Base-by-base conservation (phyloP, 163 green algal species). In the Scenedesmus sp. region DNA sequence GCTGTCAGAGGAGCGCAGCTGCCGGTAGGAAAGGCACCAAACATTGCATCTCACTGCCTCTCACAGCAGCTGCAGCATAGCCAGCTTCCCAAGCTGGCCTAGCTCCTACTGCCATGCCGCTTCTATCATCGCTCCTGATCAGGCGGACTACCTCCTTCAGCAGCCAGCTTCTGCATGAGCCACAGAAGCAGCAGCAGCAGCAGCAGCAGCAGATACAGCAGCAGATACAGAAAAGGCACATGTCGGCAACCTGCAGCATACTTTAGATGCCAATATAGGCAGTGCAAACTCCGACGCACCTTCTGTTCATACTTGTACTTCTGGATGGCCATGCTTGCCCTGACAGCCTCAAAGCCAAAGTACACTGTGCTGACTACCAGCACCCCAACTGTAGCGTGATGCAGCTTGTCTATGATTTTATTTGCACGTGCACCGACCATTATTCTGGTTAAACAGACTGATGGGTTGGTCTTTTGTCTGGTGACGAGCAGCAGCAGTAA, bases 321-420 rank as follows among this genome's bases (percentile, higher is more conserved):
- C 81, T 90, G 83, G 78, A 92, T 89, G 40, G 51, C 40, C 70
- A 40, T 82, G 20, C 49, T 83, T 26, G 89, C 89, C 5, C 89
- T 65, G 2, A 90, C 22, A 37, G 59, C 61, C 72, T 92, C 89
- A 43, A 92, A 26, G n/a, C 76, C 53, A 61, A 92, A 92, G 89
- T 92, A 92, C 24, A 84, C 80, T 33, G 89, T 89, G 83, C 83
- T 87, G 15, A 87, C 72, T 22, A 87, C 78, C 18, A 92, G 83
- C n/a, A 90, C 73, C 7, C 30, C 83, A 9, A 92, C 89, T 30
- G 83, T 90, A 22, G 42, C 56, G 22, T 83, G 72, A 73, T 92
- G 89, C n/a, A 89, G 81, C 18, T 81, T 53, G 59, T 92, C 89
- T 35, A 92, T 51, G 0, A 83, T 26, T 0, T 40, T 43, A 33